Evolutionary conservation across 2,329 filamentous ascomycete genomes (phyloP), one percentile per base, ranked within the genome.

Genomic region (Phaeophleospora eucalypticola): DNA sequence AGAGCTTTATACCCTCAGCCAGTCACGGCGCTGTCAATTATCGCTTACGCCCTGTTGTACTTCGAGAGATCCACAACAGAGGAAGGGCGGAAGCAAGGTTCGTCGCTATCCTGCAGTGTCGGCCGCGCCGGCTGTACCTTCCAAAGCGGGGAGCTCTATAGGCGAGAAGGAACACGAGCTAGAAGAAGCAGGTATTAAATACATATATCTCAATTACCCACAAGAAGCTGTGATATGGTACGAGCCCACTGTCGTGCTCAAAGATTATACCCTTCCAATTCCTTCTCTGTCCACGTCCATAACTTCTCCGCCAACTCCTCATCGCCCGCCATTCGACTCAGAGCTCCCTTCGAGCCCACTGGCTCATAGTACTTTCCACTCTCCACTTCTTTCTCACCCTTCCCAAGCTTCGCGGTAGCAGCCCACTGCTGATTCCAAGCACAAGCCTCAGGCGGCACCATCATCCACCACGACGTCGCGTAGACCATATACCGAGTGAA

Each of bases 361-460:
- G 69, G 69, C 29, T 58, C 68, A 53, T 74, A 77, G 51, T 69
- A 77, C 1, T n/a, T 36, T 9, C 53, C 53, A 24, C 19, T 52
- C 29, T 43, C 40, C 4, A 56, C 46, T 34, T 51, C 27, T 32
- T 48, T 43, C 15, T 45, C 18, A 1, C 49, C 52, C 32, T 51
- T 64, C 0, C 73, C 73, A 49, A 64, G 71, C 40, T 47, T 45
- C 21, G 53, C 53, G 0, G 65, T 67, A 4, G 67, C 68, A 16
- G 66, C 67, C 71, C 71, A 74, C 8, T 72, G 68, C 54, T 69
- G 65, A 45, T 68, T 73, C 58, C 67, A 51, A 8, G 68, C 64
- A 4, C 71, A 71, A 7, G 59, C 44, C 18, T 60, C 53, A 3
- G 50, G 21, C 14, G 53, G 49, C 17, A 52, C 46, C 49, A 51